A percentile compares a stretch with the other conserved stretches of the same genome.
These are phyloP conservation scores for Dictyostelium firmibasis DNA, from an alignment of 78 protist species.

Conservation along the genomic window DNA sequence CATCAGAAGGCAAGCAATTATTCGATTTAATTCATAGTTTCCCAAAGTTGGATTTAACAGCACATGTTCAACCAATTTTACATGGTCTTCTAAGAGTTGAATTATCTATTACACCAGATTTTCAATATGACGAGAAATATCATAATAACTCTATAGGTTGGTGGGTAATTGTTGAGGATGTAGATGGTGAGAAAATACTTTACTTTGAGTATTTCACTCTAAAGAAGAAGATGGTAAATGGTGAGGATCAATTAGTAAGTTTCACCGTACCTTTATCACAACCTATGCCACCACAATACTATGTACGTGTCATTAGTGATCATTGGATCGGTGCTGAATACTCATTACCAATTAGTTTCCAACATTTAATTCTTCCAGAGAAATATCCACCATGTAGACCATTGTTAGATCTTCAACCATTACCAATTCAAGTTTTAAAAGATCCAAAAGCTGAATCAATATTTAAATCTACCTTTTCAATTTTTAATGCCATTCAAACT, in stretches of 20 bases:
- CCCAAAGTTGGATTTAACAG: constrained; percentile 92
- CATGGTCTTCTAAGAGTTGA: constrained; percentile 90
- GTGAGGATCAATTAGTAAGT: constrained; percentile 85
- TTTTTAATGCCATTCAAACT: constrained; percentile 97
- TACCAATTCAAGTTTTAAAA: constrained; percentile 87
- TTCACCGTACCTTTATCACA: constrained; percentile 96
- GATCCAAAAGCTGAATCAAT: constrained; percentile 21
- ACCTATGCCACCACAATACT: constrained; percentile 99
- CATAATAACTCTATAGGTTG: constrained; percentile 94
- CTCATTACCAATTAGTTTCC: constrained; percentile 94
- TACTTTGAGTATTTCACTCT: constrained; percentile 94
- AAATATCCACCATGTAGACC: constrained; percentile 91
- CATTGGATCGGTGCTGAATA: constrained; percentile 96
- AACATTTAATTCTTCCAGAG: constrained; percentile 96
- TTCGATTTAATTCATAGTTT: constrained; percentile 90
- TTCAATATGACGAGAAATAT: constrained; percentile 87
- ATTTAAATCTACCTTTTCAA: not conserved
- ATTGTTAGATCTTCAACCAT: constrained; percentile 94
- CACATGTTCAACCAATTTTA: constrained; percentile 97
- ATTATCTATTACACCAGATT: constrained; percentile 95
- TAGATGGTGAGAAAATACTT: constrained; percentile 96
- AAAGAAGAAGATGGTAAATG: constrained; percentile 74
- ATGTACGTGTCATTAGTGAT: constrained; percentile 87
- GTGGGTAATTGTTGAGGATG: constrained; percentile 97
- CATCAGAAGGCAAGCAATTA: constrained; percentile 90